Base-by-base conservation (phyloP, 2,329 filamentous ascomycete genomes). In the Cladosporium sp. region DNA sequence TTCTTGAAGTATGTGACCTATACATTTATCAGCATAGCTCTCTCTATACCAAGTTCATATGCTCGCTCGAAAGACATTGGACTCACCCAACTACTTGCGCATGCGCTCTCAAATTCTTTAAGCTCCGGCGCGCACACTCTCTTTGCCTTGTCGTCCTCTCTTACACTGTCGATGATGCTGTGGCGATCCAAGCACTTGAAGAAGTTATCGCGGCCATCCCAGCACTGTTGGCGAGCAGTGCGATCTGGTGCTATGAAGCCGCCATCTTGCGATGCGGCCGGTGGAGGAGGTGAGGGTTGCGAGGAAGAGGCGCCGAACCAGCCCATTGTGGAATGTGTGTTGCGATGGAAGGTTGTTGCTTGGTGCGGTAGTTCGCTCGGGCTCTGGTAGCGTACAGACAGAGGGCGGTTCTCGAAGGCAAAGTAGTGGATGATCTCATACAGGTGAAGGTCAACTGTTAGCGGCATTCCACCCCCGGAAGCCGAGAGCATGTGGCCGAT, bases 1-100 rank as follows among this genome's bases (percentile, higher is more conserved):
- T 97, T 92, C 80, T 97, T 97, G 78, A 99, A 99, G 76, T 99
- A 97, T 76, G 92, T 91, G 61, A 97, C 89, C 90, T 94, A 67
- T 56, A 22, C n/a, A 8, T 5, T 5, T 42, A 56, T 65, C 61
- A 66, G 63, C 61, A 59, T 43, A 59, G 5, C 45, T 56, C 19
- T 30, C 19, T 25, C n/a, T 6, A 25, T 19, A 19, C n/a, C 5
- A 5, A 14, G 1, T 28, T 2, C 43, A 6, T 7, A 3, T 8
- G 3, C 2, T 8, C n/a, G n/a, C 22, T 50, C 22, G 11, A 2
- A 20, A 28, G 14, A 14, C 7, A 40, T 6, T 43, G 51, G 43
- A 82, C 88, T 67, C 76, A 95, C 94, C 94, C 94, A 99, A 72
- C 92, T 92, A 60, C 81, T 83, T 17, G 92, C 91, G 74, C 94